These are phyloP conservation scores for Tephrocybe rancida DNA, from an alignment of 768 basidiomycete species.

Conservation along the genomic window DNA sequence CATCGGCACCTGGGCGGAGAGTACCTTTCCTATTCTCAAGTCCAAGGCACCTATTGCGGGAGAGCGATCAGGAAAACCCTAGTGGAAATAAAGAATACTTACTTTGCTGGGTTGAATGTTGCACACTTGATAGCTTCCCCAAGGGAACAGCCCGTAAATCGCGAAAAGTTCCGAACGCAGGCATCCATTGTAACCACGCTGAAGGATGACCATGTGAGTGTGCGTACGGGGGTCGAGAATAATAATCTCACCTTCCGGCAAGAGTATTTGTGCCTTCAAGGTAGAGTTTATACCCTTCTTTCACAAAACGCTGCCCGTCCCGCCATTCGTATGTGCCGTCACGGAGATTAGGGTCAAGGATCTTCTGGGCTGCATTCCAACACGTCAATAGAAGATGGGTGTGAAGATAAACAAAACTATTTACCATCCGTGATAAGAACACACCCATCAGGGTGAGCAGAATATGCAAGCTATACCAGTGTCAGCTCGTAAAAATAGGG, in stretches of 20 bases:
- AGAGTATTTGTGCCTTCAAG: constrained; percentile 86
- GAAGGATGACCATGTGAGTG: constrained; percentile 2
- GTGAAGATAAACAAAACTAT: constrained; percentile 8
- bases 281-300: constrained; percentile 79
- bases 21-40: constrained; percentile 83
- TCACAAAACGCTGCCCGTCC: constrained; percentile 77
- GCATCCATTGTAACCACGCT: constrained; percentile 84
- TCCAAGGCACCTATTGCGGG: constrained; percentile 64
- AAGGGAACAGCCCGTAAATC: constrained; percentile 82
- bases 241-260: constrained; percentile 71
- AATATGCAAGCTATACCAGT: constrained; percentile 70
- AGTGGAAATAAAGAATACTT: constrained; percentile 20
- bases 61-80: too few relatives aligned
- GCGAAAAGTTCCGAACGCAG: constrained; percentile 83
- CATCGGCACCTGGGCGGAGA: constrained; percentile 80
- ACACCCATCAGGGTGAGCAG: constrained; percentile 81
- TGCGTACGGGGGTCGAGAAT: background rate
- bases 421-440: constrained; percentile 89
- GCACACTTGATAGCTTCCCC: constrained; percentile 86
- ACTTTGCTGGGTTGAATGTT: constrained; percentile 85
- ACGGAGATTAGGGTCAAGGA: constrained; percentile 80
- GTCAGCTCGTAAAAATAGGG: constrained; percentile 1
- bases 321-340: constrained; percentile 92
- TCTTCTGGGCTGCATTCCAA: constrained; percentile 68
- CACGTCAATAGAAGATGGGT: background rate